A percentile compares a stretch with the other conserved stretches of the same genome.
Evolutionary conservation across 83 land plant species (phyloP).

Genomic region (Picea abies): DNA sequence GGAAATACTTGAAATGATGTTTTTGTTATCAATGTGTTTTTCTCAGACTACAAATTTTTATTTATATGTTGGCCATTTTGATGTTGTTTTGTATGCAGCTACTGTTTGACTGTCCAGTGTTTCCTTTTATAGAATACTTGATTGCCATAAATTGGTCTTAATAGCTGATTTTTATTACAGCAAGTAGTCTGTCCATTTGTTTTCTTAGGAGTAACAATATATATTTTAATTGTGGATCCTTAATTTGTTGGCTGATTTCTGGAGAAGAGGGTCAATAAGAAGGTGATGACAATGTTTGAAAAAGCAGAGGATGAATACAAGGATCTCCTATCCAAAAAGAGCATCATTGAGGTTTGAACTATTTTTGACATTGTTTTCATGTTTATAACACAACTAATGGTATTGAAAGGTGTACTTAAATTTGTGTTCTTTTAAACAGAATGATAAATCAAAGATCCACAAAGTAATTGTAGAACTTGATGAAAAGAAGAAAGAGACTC

Average conservation of each 20-base stretch:
- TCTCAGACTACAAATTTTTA: no score
- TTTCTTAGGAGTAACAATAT: not conserved
- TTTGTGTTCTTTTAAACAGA: conserved; percentile 39
- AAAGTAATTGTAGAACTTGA: conserved; percentile 91
- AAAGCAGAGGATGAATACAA: conserved; percentile 98
- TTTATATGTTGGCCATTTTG: not conserved
- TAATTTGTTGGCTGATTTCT: conserved; percentile 51
- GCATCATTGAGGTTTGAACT: conserved; percentile 77
- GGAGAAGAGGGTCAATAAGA: conserved; percentile 97
- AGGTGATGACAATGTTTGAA: conserved; percentile 99
- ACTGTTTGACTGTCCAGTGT: no score
- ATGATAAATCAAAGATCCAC: conserved; percentile 94
- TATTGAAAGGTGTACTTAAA: conserved; percentile 4
- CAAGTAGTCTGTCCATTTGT: not conserved
- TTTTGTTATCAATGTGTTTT: no score
- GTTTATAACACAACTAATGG: not conserved
- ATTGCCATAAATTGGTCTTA: not conserved
- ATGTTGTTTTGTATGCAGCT: no score
- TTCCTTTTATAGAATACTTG: no score
- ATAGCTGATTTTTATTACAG: not conserved
- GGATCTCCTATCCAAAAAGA: conserved; percentile 80
- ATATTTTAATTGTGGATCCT: not conserved
- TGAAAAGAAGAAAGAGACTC: conserved; percentile 95
- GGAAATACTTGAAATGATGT: no score
- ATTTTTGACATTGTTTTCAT: not conserved